Evolutionary conservation across 2,329 filamentous ascomycete genomes (phyloP), one percentile per base, ranked within the genome.

Genomic region (Colletotrichum trifolii): DNA sequence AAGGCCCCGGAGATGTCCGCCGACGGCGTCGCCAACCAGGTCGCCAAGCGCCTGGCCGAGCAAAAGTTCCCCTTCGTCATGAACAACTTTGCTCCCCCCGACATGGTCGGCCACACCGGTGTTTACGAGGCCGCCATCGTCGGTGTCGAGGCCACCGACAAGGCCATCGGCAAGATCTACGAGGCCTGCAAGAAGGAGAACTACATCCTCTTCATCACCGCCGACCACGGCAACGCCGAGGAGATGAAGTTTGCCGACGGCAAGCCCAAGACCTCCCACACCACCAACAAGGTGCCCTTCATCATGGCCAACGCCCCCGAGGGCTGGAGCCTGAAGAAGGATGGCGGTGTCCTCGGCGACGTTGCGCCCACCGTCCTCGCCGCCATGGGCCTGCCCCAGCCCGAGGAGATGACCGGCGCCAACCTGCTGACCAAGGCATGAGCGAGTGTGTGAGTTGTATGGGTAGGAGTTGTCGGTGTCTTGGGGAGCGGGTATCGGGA

Each of bases 81-180:
- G 96, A 97, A 98, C 89, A 99, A 99, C 89, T 98, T 99, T 81
- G 96, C 96, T 46, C 96, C 96, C 46, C 96, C 96, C 15, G 96
- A 99, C 82, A 99, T 99, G 96, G 96, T 99, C 70, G 96, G 96
- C 71, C 96, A 99, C 84, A 99, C 96, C 10, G 96, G 96, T 76
- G 94, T 97, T 66, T 98, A 98, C 81, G 91, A 98, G 73, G 95
- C 96, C 36, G 96, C 96, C 62, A 90, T 99, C 68, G 76, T 96
- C 74, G 96, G 90, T 72, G 91, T 91, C 71, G 85, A 89, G 71
- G 90, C 95, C 70, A 99, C 96, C 11, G 96, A 99, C 79, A 92
- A 91, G 83, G 95, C 92, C 59, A 99, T 99, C 73, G 94, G 93
- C 73, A 88, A 90, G 77, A 94, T 99, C 72, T 94, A 93, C 74